Evolutionary conservation across 2,329 filamentous ascomycete genomes (phyloP).

Genomic region (Dothideomycetes sp.): DNA sequence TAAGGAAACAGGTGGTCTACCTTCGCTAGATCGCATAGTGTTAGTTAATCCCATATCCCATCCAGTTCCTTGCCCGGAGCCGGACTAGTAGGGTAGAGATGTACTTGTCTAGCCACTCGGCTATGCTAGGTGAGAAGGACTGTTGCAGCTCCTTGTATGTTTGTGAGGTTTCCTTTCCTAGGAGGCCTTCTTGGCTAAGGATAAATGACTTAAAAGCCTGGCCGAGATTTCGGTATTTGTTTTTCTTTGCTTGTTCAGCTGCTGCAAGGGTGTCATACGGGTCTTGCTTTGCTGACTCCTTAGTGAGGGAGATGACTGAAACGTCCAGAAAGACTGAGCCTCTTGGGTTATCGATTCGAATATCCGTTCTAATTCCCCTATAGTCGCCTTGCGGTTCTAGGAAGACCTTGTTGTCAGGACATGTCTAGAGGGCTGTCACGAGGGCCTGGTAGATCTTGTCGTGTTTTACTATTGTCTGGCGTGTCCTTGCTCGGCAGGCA

Average conservation of each 20-base stretch:
- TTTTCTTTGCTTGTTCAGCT: not conserved
- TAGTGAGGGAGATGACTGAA: not conserved
- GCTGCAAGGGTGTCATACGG: not conserved
- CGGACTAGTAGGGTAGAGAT: not conserved
- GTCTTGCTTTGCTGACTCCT: not conserved
- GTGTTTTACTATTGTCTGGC: not conserved
- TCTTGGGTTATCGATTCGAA: not conserved
- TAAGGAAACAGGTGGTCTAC: too few relatives aligned
- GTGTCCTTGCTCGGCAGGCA: not conserved
- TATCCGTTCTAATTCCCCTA: not conserved
- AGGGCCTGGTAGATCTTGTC: slow-evolving; percentile 1
- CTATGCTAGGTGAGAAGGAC: not conserved
- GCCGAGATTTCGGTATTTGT: not conserved
- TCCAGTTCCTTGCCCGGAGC: not conserved
- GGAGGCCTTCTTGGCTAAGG: not conserved
- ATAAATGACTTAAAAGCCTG: not conserved
- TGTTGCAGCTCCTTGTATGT: not conserved
- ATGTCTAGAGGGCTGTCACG: not conserved
- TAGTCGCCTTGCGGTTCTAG: not conserved
- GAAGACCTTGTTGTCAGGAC: not conserved
- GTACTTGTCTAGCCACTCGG: not conserved
- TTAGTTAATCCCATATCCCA: slow-evolving; percentile 1
- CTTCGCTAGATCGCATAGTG: too few relatives aligned
- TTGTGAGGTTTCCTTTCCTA: not conserved
- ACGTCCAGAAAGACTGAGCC: too few relatives aligned